Percentiles rank a stretch among this genome's conserved stretches.
phyloP scores from a whole-genome alignment of 2,329 filamentous ascomycete species.

The Dactylellina parvicollis region DNA sequence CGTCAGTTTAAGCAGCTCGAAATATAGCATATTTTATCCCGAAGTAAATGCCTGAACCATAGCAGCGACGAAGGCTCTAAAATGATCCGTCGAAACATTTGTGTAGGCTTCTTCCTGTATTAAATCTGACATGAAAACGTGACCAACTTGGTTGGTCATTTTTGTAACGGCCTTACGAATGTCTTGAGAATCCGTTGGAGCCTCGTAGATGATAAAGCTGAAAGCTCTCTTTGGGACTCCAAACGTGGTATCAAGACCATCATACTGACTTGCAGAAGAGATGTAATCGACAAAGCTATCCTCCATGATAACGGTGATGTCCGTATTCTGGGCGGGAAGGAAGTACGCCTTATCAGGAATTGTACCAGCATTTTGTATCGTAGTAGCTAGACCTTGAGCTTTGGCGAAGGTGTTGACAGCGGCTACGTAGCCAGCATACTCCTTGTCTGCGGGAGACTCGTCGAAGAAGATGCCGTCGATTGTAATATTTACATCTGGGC shows the following conservation, averaged over 20 bases:
- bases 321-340: constrained; percentile 19
- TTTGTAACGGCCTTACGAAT: constrained; percentile 18
- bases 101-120: constrained; percentile 19
- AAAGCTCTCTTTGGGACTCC: constrained; percentile 31
- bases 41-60: constrained; percentile 41
- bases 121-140: constrained; percentile 39
- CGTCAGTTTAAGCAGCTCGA: too few species aligned
- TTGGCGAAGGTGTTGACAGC: constrained; percentile 34
- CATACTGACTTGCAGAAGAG: neutral
- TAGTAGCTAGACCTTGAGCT: constrained; percentile 16
- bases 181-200: constrained; percentile 20
- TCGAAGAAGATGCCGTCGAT: constrained; percentile 50
- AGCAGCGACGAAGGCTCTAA: constrained; percentile 22
- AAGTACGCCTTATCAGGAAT: constrained; percentile 42
- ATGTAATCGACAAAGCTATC: constrained; percentile 31
- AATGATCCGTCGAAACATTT: constrained; percentile 14
- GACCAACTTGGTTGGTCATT: constrained; percentile 38
- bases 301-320: constrained; percentile 39
- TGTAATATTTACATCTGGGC: constrained; percentile 20
- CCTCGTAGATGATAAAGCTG: constrained; percentile 34
- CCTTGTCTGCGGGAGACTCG: constrained; percentile 25
- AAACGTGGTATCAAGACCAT: constrained; percentile 25
- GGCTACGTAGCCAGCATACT: constrained; percentile 19
- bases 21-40: too few species aligned
- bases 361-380: constrained; percentile 37